A percentile compares a stretch with the other conserved stretches of the same genome.
These are phyloP conservation scores for Calonectria naviculata DNA, from an alignment of 2,329 filamentous ascomycete genomes.

Conservation along the genomic window DNA sequence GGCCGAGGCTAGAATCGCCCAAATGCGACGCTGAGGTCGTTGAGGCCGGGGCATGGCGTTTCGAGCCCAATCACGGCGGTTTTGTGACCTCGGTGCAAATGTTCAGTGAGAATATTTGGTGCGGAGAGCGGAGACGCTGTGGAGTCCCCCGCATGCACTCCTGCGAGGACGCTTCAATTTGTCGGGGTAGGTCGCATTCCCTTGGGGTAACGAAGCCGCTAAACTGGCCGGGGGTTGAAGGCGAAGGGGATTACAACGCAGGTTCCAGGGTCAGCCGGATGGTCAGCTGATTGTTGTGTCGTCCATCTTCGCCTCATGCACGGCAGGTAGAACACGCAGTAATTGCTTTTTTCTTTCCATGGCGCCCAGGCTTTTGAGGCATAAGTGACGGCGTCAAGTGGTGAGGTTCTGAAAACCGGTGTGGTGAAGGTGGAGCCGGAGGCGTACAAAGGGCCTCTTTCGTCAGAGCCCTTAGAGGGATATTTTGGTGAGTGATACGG, in stretches of 20 bases:
- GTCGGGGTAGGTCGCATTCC: not conserved
- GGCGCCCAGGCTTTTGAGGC: not conserved
- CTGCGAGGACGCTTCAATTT: not conserved
- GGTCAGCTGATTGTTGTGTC: not conserved
- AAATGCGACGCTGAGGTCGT: not conserved
- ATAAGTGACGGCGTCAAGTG: not conserved
- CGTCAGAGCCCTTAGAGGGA: not conserved
- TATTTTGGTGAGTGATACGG: not conserved
- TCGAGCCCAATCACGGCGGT: not conserved
- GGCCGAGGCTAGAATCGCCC: not conserved
- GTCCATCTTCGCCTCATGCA: not conserved
- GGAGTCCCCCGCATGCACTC: slow-evolving; percentile 6
- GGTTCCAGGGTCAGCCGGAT: not conserved
- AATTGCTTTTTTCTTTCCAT: not conserved
- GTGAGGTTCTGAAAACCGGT: not conserved
- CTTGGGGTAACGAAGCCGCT: not conserved
- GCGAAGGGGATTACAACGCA: not conserved
- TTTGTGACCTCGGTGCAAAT: not conserved
- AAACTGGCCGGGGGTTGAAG: not conserved
- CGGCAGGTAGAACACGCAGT: not conserved
- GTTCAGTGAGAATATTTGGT: not conserved
- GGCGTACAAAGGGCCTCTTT: not conserved
- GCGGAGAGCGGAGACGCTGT: not conserved
- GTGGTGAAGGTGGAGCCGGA: not conserved
- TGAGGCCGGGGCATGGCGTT: not conserved